Evolutionary conservation across 805 yeast species (phyloP).

Genomic region (Pichia eremophila): DNA sequence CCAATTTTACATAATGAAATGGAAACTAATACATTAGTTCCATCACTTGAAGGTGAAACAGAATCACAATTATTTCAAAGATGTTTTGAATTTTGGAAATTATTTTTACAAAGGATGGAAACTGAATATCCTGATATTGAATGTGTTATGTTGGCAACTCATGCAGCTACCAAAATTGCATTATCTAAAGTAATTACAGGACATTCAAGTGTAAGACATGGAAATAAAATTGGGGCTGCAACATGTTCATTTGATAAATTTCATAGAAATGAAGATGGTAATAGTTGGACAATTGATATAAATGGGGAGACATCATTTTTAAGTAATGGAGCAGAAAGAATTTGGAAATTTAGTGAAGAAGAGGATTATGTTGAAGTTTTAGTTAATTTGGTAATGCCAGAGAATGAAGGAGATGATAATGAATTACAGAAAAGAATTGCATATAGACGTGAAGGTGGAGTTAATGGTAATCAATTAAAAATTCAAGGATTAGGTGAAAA

Average conservation of each 20-base stretch:
- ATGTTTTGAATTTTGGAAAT: constrained; percentile 42
- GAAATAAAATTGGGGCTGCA: constrained; percentile 52
- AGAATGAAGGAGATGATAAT: neutral
- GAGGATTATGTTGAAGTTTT: constrained; percentile 39
- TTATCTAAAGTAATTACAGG: constrained; percentile 70
- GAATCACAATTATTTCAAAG: constrained; percentile 61
- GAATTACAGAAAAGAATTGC: constrained; percentile 10
- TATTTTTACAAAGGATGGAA: constrained; percentile 52
- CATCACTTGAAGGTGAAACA: constrained; percentile 64
- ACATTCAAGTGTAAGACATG: constrained; percentile 34
- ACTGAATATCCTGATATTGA: constrained; percentile 48
- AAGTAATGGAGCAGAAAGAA: constrained; percentile 79
- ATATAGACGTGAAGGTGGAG: neutral
- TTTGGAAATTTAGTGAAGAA: constrained; percentile 58
- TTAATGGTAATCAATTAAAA: constrained; percentile 2
- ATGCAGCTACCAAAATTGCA: constrained; percentile 90
- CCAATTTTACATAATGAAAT: constrained; percentile 30
- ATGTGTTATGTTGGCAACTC: constrained; percentile 67
- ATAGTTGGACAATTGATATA: constrained; percentile 50
- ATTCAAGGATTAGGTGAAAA: constrained; percentile 3
- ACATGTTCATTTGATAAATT: constrained; percentile 77
- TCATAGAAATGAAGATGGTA: constrained; percentile 16
- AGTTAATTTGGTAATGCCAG: constrained; percentile 45
- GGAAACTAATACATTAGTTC: constrained; percentile 44
- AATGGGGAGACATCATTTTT: constrained; percentile 72